These are phyloP conservation scores for Quercus rubra DNA, from an alignment of 306 rosid species.

Conservation along the genomic window DNA sequence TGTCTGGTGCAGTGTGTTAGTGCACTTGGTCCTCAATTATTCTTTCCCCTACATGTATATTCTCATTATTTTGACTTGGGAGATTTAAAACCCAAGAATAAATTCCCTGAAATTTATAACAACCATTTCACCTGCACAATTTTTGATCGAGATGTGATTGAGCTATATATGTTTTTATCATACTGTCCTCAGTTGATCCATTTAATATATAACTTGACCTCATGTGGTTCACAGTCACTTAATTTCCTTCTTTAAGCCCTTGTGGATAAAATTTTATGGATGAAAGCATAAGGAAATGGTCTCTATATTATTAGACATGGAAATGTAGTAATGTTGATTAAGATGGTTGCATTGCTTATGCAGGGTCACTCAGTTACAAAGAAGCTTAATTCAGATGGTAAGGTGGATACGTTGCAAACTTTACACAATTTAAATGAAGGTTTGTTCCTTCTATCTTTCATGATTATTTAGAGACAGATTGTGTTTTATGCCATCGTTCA, in stretches of 20 bases:
- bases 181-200: not conserved
- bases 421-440: constrained; percentile 86
- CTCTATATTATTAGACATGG: not conserved
- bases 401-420: constrained; percentile 61
- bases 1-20: not conserved
- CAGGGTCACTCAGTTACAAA: constrained; percentile 85
- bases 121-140: not conserved
- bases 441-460: constrained; percentile 12
- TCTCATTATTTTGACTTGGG: not conserved
- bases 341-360: constrained; percentile 9
- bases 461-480: not conserved
- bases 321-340: not conserved
- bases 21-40: not conserved
- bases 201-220: not conserved
- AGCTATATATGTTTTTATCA: too few relatives aligned
- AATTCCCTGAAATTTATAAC: not conserved
- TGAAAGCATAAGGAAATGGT: not conserved
- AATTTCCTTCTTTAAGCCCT: not conserved
- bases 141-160: not conserved
- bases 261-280: not conserved
- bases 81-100: not conserved
- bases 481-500: not conserved
- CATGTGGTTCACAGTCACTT: not conserved
- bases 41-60: not conserved
- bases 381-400: constrained; percentile 72